phyloP scores from a whole-genome alignment of 2,329 filamentous ascomycete species.

The Talaromyces sp. region DNA sequence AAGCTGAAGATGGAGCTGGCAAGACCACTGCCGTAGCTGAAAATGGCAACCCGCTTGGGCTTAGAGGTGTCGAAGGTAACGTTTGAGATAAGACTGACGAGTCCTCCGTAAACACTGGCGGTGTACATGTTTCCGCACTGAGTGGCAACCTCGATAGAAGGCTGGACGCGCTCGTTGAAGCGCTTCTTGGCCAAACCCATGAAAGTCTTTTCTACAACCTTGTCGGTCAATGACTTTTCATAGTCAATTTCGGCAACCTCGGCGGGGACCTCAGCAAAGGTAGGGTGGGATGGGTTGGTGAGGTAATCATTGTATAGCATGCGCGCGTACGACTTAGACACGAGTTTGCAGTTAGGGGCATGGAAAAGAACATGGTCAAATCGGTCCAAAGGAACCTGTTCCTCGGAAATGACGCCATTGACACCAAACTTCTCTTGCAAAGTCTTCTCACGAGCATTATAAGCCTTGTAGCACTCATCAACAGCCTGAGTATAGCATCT shows the following conservation, averaged over 20 bases:
- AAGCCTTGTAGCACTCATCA: slow-evolving; percentile 76
- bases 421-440: slow-evolving; percentile 49
- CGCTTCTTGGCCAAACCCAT: slow-evolving; percentile 80
- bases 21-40: slow-evolving; percentile 76
- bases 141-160: slow-evolving; percentile 71
- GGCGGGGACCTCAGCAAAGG: slow-evolving; percentile 70
- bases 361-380: slow-evolving; percentile 85
- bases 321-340: slow-evolving; percentile 79
- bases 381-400: slow-evolving; percentile 67
- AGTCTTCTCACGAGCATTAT: slow-evolving; percentile 68
- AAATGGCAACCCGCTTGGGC: slow-evolving; percentile 70
- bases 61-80: slow-evolving; percentile 61
- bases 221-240: slow-evolving; percentile 73
- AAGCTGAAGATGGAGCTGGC: slow-evolving; percentile 70
- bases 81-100: slow-evolving; percentile 60
- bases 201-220: slow-evolving; percentile 81
- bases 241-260: slow-evolving; percentile 78
- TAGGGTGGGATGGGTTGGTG: slow-evolving; percentile 61
- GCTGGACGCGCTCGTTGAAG: slow-evolving; percentile 73
- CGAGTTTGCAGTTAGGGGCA: slow-evolving; percentile 81
- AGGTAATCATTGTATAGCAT: slow-evolving; percentile 85
- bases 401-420: slow-evolving; percentile 47
- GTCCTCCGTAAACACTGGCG: slow-evolving; percentile 57
- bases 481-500: slow-evolving; percentile 79
- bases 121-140: slow-evolving; percentile 67